These are phyloP conservation scores for Trichoderma koningiopsis DNA, from an alignment of 2,329 filamentous ascomycete species.

Conservation along the genomic window DNA sequence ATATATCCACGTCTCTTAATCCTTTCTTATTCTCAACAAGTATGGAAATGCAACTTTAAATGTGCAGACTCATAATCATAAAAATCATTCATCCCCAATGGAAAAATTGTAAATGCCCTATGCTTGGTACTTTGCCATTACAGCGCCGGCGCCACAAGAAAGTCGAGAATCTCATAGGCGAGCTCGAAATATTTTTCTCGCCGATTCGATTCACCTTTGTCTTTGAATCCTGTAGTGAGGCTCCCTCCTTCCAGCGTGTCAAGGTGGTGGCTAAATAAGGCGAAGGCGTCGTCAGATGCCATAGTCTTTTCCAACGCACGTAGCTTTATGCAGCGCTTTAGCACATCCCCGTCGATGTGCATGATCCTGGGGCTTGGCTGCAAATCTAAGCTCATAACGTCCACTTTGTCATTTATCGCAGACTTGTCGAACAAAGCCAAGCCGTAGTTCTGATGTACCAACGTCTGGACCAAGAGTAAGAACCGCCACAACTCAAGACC, in stretches of 20 bases:
- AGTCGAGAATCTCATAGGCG: conserved; percentile 57
- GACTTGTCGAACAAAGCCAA: conserved; percentile 46
- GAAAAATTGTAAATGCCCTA: background rate
- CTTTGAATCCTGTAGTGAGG: conserved; percentile 42
- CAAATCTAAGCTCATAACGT: conserved; percentile 39
- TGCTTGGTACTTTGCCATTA: conserved; percentile 33
- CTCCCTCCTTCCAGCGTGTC: conserved; percentile 51
- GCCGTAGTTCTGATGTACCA: conserved; percentile 54
- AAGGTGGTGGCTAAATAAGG: conserved; percentile 53
- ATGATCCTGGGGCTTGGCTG: conserved; percentile 49
- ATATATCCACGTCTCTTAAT: background rate
- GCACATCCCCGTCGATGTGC: conserved; percentile 69
- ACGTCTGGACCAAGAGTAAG: conserved; percentile 71
- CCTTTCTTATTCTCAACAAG: background rate
- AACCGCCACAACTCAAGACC: conserved; percentile 64
- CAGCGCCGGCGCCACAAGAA: conserved; percentile 54
- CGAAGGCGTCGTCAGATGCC: conserved; percentile 36
- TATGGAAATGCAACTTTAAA: background rate
- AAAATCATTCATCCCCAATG: background rate
- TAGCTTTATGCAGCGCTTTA: conserved; percentile 56
- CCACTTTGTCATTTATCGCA: conserved; percentile 29
- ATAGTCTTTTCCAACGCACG: conserved; percentile 50
- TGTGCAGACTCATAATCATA: background rate
- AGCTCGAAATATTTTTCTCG: conserved; percentile 47
- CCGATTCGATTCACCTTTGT: conserved; percentile 27